Conservation (phyloP, 106 monocot species). For the Phalaenopsis equestris region DNA sequence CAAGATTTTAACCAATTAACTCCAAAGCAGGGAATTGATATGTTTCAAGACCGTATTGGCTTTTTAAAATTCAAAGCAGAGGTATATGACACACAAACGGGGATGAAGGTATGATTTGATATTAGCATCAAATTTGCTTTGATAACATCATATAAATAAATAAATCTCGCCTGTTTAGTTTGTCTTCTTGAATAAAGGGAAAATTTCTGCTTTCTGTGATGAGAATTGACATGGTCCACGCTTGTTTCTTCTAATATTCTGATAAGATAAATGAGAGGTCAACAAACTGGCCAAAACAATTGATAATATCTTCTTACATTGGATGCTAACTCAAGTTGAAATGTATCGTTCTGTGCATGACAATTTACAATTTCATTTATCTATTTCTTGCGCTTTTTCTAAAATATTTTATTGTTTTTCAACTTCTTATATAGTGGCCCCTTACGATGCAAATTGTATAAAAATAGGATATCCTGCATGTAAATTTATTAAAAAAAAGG, state of each 20-base stretch:
- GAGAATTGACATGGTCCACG: neutral
- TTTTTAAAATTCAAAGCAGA: conserved; percentile 98
- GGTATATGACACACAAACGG: conserved; percentile 67
- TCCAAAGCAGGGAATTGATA: conserved; percentile 71
- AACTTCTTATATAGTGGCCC: neutral
- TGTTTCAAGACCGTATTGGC: conserved; percentile 81
- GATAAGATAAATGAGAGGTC: neutral
- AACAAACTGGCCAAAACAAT: neutral
- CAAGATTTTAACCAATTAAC: neutral
- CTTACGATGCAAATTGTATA: neutral
- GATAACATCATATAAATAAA: neutral
- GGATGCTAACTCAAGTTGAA: neutral
- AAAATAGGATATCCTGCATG: neutral
- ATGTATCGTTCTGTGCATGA: neutral
- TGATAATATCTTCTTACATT: neutral
- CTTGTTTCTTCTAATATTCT: neutral
- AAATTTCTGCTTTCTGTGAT: neutral
- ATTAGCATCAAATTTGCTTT: neutral
- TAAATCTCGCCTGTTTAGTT: neutral
- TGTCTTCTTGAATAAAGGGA: neutral
- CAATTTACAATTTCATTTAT: neutral
- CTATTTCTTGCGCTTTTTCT: neutral
- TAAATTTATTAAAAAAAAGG: neutral
- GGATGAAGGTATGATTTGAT: conserved; percentile 48
- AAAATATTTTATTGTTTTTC: neutral